phyloP scores from a whole-genome alignment of 441 rosid species.

The Gossypium davidsonii region DNA sequence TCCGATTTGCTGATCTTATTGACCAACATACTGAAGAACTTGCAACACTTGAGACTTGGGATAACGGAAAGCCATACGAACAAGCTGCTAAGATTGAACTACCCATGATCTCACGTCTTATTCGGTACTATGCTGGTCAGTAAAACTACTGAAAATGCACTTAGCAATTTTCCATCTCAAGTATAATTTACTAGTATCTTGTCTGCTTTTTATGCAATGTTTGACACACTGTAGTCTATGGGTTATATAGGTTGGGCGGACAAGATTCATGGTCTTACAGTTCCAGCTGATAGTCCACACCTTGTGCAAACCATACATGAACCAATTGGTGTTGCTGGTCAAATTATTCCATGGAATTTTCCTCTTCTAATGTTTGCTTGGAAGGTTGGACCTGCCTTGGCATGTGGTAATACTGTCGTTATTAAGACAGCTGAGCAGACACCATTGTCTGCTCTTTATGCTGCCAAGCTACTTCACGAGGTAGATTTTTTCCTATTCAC shows the following conservation, averaged over 20 bases:
- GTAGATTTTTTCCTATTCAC: slow-evolving; percentile 14
- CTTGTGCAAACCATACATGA: slow-evolving; percentile 42
- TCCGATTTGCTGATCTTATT: slow-evolving; percentile 38
- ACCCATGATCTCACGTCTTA: slow-evolving; percentile 29
- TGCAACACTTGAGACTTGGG: slow-evolving; percentile 43
- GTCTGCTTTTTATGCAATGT: not conserved
- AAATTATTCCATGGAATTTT: slow-evolving; percentile 43
- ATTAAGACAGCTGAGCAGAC: slow-evolving; percentile 54
- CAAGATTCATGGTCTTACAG: slow-evolving; percentile 45
- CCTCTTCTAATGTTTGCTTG: slow-evolving; percentile 37
- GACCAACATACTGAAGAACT: slow-evolving; percentile 38
- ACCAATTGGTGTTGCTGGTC: slow-evolving; percentile 57
- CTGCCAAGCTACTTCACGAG: slow-evolving; percentile 35
- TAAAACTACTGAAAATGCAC: not conserved
- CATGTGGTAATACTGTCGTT: slow-evolving; percentile 42
- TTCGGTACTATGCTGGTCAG: slow-evolving; percentile 43
- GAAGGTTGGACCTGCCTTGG: slow-evolving; percentile 48
- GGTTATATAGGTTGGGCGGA: slow-evolving; percentile 40
- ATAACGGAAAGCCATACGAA: slow-evolving; percentile 41
- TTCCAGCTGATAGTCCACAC: slow-evolving; percentile 34
- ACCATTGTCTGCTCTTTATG: slow-evolving; percentile 43
- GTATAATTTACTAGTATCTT: not conserved
- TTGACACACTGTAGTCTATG: not conserved
- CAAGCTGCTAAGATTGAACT: slow-evolving; percentile 34
- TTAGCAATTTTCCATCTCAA: not conserved